These are phyloP conservation scores for Apiotrichum gracile DNA, from an alignment of 1,284 basidiomycete species.

Conservation along the genomic window DNA sequence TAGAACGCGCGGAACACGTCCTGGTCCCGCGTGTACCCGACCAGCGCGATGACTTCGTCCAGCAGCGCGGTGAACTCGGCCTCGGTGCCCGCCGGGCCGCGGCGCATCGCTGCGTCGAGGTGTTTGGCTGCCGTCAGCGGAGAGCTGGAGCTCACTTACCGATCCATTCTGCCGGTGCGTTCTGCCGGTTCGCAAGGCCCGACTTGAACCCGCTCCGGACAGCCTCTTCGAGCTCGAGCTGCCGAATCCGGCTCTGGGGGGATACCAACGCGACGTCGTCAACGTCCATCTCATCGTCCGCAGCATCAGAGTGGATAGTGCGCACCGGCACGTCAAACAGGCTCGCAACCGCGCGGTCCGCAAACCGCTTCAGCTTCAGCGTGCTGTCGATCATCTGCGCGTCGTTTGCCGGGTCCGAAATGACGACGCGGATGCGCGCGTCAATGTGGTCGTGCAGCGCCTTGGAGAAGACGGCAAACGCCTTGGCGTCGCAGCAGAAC, in stretches of 20 bases:
- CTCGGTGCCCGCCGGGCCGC: slow-evolving; percentile 71
- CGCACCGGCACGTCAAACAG: slow-evolving; percentile 45
- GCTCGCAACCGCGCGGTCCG: slow-evolving; percentile 53
- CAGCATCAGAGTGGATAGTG: neutral
- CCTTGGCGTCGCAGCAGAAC: slow-evolving; percentile 58
- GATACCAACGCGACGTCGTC: neutral
- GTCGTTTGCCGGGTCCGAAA: slow-evolving; percentile 55
- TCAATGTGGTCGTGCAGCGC: slow-evolving; percentile 58
- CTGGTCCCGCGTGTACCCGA: slow-evolving; percentile 78
- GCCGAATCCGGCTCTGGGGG: neutral
- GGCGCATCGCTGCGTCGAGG: slow-evolving; percentile 77
- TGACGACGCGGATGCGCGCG: slow-evolving; percentile 30
- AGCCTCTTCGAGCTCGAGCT: slow-evolving; percentile 43
- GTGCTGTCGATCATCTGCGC: slow-evolving; percentile 68
- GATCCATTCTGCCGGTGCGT: slow-evolving; percentile 89
- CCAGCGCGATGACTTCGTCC: slow-evolving; percentile 72
- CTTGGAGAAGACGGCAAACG: slow-evolving; percentile 55
- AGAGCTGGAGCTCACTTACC: slow-evolving; percentile 16
- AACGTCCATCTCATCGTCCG: neutral
- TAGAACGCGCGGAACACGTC: slow-evolving; percentile 96
- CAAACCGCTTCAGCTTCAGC: slow-evolving; percentile 63
- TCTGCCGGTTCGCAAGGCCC: slow-evolving; percentile 73
- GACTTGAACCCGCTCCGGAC: slow-evolving; percentile 66
- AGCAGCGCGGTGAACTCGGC: slow-evolving; percentile 63
- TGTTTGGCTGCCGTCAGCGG: slow-evolving; percentile 60